Percentiles rank a stretch among this genome's conserved stretches.
Evolutionary conservation across 176 grass and related monocot species (phyloP).

Genomic region (Rhynchospora tenuis): DNA sequence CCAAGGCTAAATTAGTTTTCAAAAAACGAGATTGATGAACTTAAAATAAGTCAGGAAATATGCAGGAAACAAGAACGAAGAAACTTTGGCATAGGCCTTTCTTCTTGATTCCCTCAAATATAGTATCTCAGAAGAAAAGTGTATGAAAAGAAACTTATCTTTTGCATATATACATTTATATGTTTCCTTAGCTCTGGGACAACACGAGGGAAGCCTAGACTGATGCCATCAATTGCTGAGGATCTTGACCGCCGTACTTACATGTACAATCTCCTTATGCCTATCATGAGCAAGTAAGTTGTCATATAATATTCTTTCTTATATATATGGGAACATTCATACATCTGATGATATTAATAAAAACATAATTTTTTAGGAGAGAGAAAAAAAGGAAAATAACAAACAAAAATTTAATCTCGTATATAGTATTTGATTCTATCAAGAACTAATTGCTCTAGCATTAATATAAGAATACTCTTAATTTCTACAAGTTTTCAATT

Average conservation of each 20-base stretch:
- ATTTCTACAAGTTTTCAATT: not conserved
- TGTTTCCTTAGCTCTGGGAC: conserved; percentile 50
- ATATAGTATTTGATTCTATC: not conserved
- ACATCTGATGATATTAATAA: not conserved
- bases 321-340: not conserved
- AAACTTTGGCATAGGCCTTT: not conserved
- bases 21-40: not conserved
- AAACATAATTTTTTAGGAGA: not conserved
- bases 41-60: not conserved
- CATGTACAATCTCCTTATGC: conserved; percentile 77
- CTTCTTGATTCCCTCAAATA: not conserved
- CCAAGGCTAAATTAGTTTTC: not conserved
- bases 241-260: conserved; percentile 66
- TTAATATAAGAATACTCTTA: not conserved
- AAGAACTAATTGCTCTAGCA: not conserved
- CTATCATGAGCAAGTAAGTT: conserved; percentile 76
- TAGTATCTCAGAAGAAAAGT: not conserved
- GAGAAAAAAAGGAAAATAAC: not conserved
- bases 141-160: not conserved
- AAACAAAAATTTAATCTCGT: not conserved
- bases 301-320: not conserved
- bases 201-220: conserved; percentile 59
- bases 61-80: not conserved
- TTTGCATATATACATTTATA: not conserved
- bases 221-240: conserved; percentile 77